These are phyloP conservation scores for Cytospora leucostoma DNA, from an alignment of 2,329 filamentous ascomycete species.

Conservation along the genomic window DNA sequence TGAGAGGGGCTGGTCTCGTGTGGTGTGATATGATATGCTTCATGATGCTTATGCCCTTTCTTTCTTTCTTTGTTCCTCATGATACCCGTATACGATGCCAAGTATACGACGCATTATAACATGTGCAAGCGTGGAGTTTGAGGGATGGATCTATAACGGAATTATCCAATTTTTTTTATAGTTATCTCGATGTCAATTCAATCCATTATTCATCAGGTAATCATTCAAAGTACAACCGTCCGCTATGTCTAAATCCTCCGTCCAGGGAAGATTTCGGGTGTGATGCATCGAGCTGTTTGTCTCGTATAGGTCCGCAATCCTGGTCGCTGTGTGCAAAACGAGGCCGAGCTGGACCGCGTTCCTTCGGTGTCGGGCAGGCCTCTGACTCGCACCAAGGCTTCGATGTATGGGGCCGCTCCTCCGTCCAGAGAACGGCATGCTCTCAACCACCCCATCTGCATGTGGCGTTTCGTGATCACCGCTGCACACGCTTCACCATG, in stretches of 20 bases:
- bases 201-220: slow-evolving; percentile 9
- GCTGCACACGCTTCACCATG: background rate
- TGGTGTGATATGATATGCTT: background rate
- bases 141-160: no score
- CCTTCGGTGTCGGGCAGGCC: background rate
- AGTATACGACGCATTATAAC: background rate
- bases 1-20: slow-evolving; percentile 33
- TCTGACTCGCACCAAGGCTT: background rate
- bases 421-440: no score
- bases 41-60: background rate
- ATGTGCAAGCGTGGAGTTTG: slow-evolving; percentile 18
- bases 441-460: background rate
- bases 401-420: no score
- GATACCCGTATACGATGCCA: slow-evolving; percentile 29
- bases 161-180: background rate
- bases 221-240: slow-evolving; percentile 10
- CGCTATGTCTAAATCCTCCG: slow-evolving; percentile 16
- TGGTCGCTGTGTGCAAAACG: background rate
- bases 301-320: background rate
- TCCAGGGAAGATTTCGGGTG: slow-evolving; percentile 21
- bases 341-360: background rate
- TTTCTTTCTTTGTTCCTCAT: slow-evolving; percentile 6
- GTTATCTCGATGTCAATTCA: background rate
- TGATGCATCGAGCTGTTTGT: background rate
- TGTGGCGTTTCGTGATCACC: background rate